These are phyloP conservation scores for Halophytophthora batemanensis DNA, from an alignment of 352 stramenopile genomes.

Conservation along the genomic window DNA sequence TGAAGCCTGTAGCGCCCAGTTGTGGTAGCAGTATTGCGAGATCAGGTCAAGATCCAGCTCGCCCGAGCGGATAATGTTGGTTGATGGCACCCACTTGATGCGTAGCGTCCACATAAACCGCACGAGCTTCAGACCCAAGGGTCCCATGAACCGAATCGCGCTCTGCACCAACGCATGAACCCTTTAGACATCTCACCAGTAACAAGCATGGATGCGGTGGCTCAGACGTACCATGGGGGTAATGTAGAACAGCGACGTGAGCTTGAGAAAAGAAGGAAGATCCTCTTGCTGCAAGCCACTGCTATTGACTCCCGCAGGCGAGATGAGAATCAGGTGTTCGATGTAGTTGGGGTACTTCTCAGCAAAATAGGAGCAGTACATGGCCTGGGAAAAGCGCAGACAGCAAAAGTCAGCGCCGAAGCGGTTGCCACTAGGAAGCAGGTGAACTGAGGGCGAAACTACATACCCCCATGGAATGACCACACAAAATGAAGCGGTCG, in stretches of 20 bases:
- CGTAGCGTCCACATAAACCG: constrained; percentile 53
- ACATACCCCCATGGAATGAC: constrained; percentile 79
- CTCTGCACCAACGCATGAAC: constrained; percentile 28
- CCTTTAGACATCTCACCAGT: background rate
- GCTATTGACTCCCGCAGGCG: constrained; percentile 57
- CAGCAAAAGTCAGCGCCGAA: constrained; percentile 1
- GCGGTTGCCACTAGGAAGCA: background rate
- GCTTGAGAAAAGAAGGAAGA: constrained; percentile 37
- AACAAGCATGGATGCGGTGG: background rate
- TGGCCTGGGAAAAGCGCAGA: constrained; percentile 31
- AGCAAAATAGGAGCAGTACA: constrained; percentile 78
- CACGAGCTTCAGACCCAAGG: constrained; percentile 52
- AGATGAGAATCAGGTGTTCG: constrained; percentile 77
- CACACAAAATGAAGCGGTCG: constrained; percentile 73
- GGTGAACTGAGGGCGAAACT: background rate
- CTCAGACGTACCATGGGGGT: constrained; percentile 58
- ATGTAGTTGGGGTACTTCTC: constrained; percentile 68
- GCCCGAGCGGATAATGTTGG: constrained; percentile 73
- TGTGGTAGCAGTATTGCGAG: constrained; percentile 77
- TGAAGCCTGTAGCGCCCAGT: constrained; percentile 71
- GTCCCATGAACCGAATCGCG: constrained; percentile 58
- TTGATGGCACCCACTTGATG: constrained; percentile 57
- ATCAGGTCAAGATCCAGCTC: constrained; percentile 71
- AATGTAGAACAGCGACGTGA: constrained; percentile 41
- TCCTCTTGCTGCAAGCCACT: constrained; percentile 35